phyloP scores from a whole-genome alignment of 2,329 filamentous ascomycete species.

The Ciborinia camelliae region DNA sequence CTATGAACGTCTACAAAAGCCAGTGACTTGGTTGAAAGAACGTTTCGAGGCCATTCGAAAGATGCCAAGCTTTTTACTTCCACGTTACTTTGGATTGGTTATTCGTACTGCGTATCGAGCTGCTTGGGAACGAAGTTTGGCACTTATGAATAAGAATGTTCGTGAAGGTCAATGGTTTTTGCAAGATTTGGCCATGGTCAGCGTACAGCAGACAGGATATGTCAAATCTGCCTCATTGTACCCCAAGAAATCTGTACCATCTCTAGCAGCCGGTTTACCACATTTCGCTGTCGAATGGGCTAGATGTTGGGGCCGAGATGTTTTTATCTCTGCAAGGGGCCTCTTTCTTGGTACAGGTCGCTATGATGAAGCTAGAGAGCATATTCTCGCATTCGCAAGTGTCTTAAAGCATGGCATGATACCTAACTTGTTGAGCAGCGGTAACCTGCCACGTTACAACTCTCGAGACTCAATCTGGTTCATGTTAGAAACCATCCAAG shows the following conservation, averaged over 20 bases:
- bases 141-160: constrained; percentile 75
- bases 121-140: constrained; percentile 72
- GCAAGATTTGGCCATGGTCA: constrained; percentile 85
- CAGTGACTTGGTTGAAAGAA: constrained; percentile 74
- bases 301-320: constrained; percentile 93
- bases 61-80: constrained; percentile 84
- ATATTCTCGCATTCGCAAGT: constrained; percentile 91
- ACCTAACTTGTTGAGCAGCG: constrained; percentile 85
- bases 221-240: constrained; percentile 89
- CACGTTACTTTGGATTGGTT: constrained; percentile 88
- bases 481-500: constrained; percentile 92
- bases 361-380: constrained; percentile 84
- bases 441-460: constrained; percentile 86
- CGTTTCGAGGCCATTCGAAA: constrained; percentile 82
- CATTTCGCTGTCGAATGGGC: constrained; percentile 95
- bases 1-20: constrained; percentile 60
- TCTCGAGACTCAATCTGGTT: constrained; percentile 97
- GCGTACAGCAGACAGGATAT: constrained; percentile 82
- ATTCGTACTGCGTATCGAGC: constrained; percentile 85
- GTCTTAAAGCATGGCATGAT: constrained; percentile 99
- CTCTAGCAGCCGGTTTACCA: constrained; percentile 85
- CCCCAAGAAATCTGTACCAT: constrained; percentile 79
- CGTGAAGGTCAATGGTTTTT: constrained; percentile 83
- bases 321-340: constrained; percentile 92
- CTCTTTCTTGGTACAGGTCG: constrained; percentile 88